Base-by-base conservation (phyloP, 2,329 filamentous ascomycete genomes). In the Magnaporthales sp. region DNA sequence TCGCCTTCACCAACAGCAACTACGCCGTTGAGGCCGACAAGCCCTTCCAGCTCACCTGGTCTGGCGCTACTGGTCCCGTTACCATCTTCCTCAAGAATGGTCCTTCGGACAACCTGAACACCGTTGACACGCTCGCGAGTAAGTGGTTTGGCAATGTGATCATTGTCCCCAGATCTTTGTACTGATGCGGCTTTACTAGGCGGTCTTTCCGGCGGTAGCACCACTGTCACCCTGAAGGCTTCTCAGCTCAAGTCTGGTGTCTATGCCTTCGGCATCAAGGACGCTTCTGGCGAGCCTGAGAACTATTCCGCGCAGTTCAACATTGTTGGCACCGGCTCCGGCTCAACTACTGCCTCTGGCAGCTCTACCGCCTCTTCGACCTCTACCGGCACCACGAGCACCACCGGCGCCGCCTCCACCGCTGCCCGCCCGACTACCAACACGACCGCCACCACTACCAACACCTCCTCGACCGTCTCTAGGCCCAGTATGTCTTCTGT, bases 251-350 rank as follows among this genome's bases (percentile, higher is more conserved):
- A 77, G 67, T 71, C 74, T 30, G 81, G 75, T 73, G 72, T 70
- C 32, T 84, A 83, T 70, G 80, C 81, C 68, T 76, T 84, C 70
- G 74, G 78, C 74, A 81, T 84, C 71, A 68, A 66, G 30, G 80
- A 83, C 70, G 71, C 71, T 38, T 72, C 70, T 32, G 69, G 64
- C 27, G 22, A 60, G 3, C 73, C 74, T 13, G 68, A 72, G 72
- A 84, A 84, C 80, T 84, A 80, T 78, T 80, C 77, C 71, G 4
- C 67, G 13, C 75, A 75, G 72, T 83, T 81, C 73, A 15, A 69
- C 8, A 70, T 80, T 64, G 24, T 64, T 19, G 77, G 77, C 60
- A 73, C 68, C 26, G 71, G 66, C 69, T 11, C n/a, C 19, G 63
- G 4, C 27, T 27, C 64, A 0, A 61, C 29, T 30, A 56, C 29